A percentile compares a stretch with the other conserved stretches of the same genome.
Conservation (phyloP, 1,284 basidiomycete genomes). For the Boletus albobrunnescens region DNA sequence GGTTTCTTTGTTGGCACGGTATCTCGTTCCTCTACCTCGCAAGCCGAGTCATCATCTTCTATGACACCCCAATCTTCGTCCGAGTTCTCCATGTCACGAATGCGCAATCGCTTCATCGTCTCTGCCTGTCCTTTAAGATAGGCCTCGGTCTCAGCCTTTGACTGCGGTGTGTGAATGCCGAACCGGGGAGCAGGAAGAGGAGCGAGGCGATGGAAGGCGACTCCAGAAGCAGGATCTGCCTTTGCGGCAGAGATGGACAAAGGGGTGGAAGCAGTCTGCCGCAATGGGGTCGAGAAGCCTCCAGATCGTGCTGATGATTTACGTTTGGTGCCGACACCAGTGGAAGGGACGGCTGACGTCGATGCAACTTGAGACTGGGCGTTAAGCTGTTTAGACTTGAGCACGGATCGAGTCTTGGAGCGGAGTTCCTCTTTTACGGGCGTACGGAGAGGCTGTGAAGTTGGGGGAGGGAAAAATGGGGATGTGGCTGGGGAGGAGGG, state of each 20-base stretch:
- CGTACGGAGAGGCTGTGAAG: slow-evolving; percentile 48
- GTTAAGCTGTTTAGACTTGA: slow-evolving; percentile 35
- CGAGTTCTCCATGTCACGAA: slow-evolving; percentile 50
- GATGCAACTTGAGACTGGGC: slow-evolving; percentile 18
- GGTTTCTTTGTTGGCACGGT: slow-evolving; percentile 27
- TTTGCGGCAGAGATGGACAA: slow-evolving; percentile 44
- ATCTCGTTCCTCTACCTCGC: slow-evolving; percentile 42
- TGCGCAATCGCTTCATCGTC: slow-evolving; percentile 60
- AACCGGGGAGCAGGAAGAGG: slow-evolving; percentile 62
- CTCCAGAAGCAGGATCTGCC: slow-evolving; percentile 28
- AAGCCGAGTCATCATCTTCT: slow-evolving; percentile 47
- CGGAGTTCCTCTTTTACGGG: slow-evolving; percentile 48
- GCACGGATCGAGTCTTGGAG: slow-evolving; percentile 28
- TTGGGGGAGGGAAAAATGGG: slow-evolving; percentile 40
- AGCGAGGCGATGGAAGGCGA: slow-evolving; percentile 58
- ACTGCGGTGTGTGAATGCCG: slow-evolving; percentile 48
- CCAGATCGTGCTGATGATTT: slow-evolving; percentile 43
- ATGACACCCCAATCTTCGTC: slow-evolving; percentile 41
- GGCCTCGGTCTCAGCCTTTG: slow-evolving; percentile 59
- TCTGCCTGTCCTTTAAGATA: slow-evolving; percentile 60
- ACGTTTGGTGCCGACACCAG: slow-evolving; percentile 56
- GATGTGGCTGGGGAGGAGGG: slow-evolving; percentile 37
- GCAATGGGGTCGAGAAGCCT: slow-evolving; percentile 43
- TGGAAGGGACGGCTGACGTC: slow-evolving; percentile 22
- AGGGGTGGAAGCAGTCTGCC: slow-evolving; percentile 43